Evolutionary conservation across 805 yeast species (phyloP).

Genomic region (Starmerella floricola): DNA sequence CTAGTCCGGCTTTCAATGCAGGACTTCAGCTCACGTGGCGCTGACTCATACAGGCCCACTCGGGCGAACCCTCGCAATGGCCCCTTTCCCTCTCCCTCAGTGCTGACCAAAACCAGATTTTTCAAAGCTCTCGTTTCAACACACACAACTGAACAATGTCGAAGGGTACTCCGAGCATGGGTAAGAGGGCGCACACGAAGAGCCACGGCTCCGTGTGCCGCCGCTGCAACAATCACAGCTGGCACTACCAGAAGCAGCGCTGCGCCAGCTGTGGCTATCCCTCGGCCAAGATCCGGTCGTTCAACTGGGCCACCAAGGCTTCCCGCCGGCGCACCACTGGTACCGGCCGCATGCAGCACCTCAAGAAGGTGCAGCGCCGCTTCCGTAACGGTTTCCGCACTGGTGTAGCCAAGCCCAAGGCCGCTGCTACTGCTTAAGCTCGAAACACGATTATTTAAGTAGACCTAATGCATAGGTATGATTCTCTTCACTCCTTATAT

Average conservation of each 20-base stretch:
- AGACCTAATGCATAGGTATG: slow-evolving; percentile 3
- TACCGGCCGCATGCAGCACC: slow-evolving; percentile 98
- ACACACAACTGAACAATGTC: slow-evolving; percentile 28
- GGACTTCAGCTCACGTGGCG: not conserved
- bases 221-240: slow-evolving; percentile 93
- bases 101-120: slow-evolving; percentile 16
- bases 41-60: too few species aligned
- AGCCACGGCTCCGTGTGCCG: slow-evolving; percentile 92
- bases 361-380: slow-evolving; percentile 93
- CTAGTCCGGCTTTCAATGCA: not conserved
- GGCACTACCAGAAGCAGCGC: slow-evolving; percentile 98
- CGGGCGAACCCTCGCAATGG: not conserved
- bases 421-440: slow-evolving; percentile 37
- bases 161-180: slow-evolving; percentile 99
- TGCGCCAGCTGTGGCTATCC: slow-evolving; percentile 99
- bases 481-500: not conserved
- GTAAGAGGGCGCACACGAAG: slow-evolving; percentile 95
- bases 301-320: slow-evolving; percentile 99
- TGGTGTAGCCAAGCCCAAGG: slow-evolving; percentile 47
- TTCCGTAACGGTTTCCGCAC: slow-evolving; percentile 99
- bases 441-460: slow-evolving; percentile 13
- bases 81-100: not conserved
- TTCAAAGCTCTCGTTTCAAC: slow-evolving; percentile 9
- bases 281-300: slow-evolving; percentile 84
- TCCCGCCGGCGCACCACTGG: slow-evolving; percentile 99